These are phyloP conservation scores for Didymella sp. DNA, from an alignment of 2,329 filamentous ascomycete genomes.

Conservation along the genomic window DNA sequence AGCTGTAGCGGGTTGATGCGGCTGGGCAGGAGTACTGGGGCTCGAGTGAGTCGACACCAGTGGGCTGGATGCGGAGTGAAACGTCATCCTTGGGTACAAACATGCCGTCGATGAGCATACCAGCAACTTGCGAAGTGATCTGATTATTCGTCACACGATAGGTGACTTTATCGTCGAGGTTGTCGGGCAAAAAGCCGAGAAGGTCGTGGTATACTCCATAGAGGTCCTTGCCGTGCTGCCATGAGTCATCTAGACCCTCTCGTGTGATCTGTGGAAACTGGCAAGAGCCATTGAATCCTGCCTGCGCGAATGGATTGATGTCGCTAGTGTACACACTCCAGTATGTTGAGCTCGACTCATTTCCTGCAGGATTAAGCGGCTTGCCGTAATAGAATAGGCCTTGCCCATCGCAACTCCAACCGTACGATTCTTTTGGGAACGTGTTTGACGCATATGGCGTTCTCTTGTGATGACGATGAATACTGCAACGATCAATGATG, in stretches of 20 bases:
- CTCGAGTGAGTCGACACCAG: conserved; percentile 73
- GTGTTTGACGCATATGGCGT: conserved; percentile 80
- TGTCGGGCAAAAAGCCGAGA: conserved; percentile 69
- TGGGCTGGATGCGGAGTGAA: conserved; percentile 58
- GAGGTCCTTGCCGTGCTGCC: conserved; percentile 77
- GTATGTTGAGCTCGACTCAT: conserved; percentile 63
- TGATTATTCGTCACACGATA: conserved; percentile 83
- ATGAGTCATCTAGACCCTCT: conserved; percentile 74
- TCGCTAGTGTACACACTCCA: conserved; percentile 69
- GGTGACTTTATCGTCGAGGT: conserved; percentile 55
- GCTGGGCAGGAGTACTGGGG: conserved; percentile 72
- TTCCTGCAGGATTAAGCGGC: conserved; percentile 57
- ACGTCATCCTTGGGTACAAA: conserved; percentile 33
- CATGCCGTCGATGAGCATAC: conserved; percentile 77
- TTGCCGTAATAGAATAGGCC: conserved; percentile 73
- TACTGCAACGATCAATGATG: conserved; percentile 39
- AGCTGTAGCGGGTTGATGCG: conserved; percentile 55
- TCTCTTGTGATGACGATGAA: conserved; percentile 84
- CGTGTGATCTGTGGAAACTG: conserved; percentile 82
- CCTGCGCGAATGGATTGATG: conserved; percentile 70
- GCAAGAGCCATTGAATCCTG: conserved; percentile 75
- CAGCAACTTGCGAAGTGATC: conserved; percentile 81
- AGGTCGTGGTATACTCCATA: conserved; percentile 77
- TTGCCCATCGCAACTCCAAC: conserved; percentile 75
- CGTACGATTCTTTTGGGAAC: conserved; percentile 75